These are phyloP conservation scores for Amborella trichopoda DNA, from an alignment of 164 flowering plant genomes.

Conservation along the genomic window DNA sequence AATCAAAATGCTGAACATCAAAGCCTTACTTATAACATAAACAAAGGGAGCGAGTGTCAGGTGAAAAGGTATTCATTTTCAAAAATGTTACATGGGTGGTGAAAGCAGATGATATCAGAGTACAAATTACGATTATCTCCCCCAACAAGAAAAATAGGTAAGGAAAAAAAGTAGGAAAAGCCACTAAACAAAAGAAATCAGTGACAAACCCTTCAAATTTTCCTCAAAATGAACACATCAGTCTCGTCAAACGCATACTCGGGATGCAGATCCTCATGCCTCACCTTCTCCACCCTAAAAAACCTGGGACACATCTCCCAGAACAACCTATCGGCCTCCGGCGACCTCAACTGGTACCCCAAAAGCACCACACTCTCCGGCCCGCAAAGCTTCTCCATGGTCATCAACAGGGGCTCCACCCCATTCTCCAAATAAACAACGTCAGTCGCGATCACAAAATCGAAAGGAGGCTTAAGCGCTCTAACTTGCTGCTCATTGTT, in stretches of 20 bases:
- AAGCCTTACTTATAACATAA: too few relatives aligned
- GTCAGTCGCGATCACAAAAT: slow-evolving; percentile 74
- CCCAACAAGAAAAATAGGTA: too few relatives aligned
- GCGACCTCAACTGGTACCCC: slow-evolving; percentile 80
- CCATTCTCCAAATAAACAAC: slow-evolving; percentile 81
- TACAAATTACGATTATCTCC: too few relatives aligned
- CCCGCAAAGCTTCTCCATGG: slow-evolving; percentile 56
- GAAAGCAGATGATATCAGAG: too few relatives aligned
- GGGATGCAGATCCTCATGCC: slow-evolving; percentile 69
- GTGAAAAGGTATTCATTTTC: too few relatives aligned
- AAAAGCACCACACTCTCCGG: slow-evolving; percentile 58
- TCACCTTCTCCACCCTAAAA: slow-evolving; percentile 55
- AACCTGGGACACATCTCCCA: slow-evolving; percentile 58
- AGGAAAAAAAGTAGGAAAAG: too few relatives aligned
- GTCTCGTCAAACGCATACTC: slow-evolving; percentile 83
- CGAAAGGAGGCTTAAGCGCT: slow-evolving; percentile 56
- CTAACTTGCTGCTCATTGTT: slow-evolving; percentile 42
- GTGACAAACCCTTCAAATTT: too few relatives aligned
- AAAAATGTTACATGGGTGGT: too few relatives aligned
- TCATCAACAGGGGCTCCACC: slow-evolving; percentile 33
- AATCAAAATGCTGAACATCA: too few relatives aligned
- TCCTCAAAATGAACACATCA: slow-evolving; percentile 59
- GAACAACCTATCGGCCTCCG: slow-evolving; percentile 65
- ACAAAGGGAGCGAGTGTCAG: too few relatives aligned
- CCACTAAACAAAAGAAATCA: too few relatives aligned